phyloP scores from a whole-genome alignment of 176 grass and related monocot species.

The Cymbopogon citratus region DNA sequence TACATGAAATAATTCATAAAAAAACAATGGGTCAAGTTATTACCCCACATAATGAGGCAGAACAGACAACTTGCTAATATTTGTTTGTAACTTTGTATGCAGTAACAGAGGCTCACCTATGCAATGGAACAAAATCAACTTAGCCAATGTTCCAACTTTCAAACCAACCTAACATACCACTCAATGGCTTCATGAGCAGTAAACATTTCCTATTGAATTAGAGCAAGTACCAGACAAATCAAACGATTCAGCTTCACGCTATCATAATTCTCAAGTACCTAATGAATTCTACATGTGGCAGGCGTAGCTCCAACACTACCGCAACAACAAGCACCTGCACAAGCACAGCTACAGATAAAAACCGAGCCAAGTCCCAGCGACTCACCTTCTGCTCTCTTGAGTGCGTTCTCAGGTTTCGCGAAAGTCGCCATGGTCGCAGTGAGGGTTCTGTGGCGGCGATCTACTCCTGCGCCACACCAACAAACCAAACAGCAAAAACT shows the following conservation, averaged over 20 bases:
- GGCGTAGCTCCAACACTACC: background rate
- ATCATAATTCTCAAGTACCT: background rate
- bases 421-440: conserved; percentile 70
- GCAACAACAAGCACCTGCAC: background rate
- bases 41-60: background rate
- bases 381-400: conserved; percentile 90
- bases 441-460: conserved; percentile 34
- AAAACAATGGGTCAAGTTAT: background rate
- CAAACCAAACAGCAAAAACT: background rate
- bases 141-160: background rate
- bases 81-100: background rate
- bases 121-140: background rate
- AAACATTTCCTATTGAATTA: background rate
- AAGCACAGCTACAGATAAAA: background rate
- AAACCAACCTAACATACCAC: too few species aligned
- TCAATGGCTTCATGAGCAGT: too few species aligned
- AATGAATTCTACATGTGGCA: background rate
- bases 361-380: background rate
- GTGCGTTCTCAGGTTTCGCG: conserved; percentile 90
- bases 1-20: background rate
- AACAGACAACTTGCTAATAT: background rate
- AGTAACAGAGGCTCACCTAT: background rate
- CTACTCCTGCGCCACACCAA: conserved; percentile 29
- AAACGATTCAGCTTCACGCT: background rate
- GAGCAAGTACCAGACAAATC: background rate